Base-by-base conservation (phyloP, 768 basidiomycete genomes). In the Cystobasidium ongulense region DNA sequence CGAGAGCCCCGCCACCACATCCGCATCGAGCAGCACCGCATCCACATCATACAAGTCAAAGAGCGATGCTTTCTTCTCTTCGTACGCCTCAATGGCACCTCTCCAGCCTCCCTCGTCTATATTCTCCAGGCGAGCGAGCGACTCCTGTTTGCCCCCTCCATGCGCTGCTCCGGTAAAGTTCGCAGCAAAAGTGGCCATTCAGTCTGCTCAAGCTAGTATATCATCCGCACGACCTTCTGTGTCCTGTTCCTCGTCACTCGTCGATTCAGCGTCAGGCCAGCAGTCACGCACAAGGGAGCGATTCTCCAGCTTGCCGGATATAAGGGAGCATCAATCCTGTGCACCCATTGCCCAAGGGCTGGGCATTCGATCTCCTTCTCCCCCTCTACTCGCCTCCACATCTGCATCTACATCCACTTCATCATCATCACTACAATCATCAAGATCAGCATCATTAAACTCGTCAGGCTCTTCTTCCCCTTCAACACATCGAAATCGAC, bases 61-160 rank as follows among this genome's bases (percentile, higher is more conserved):
- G 39, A 39, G 38, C 17, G 63, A 64, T 64, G 66, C 66, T 11
- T 68, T 52, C 31, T 68, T 52, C 66, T 68, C 63, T 15, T 64
- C 63, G 15, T 64, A 31, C 35, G 36, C 31, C 27, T 64, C 63
- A 25, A 29, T 59, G 33, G 29, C 57, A 5, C 63, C 41, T 25
- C 11, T 64, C 5, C 23, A 39, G 15, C 63, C 63, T 64, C 63
- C 63, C 23, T 64, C 63, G 23, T 35, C 66, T 68, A 46, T 68
- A 29, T 23, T 38, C n/a, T 27, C 36, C 2, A 35, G 66, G 11
- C 53, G 66, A 68, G 66, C 66, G 23, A 46, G 39, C 36, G 66
- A 68, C 2, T 68, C 66, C 8, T 68, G 66, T 31, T 50, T 68
- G 31, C 66, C 66, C 2, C 66, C 66, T 3, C 66, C 66, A 18